These are phyloP conservation scores for Xenosphaeropsis pyriputrescens DNA, from an alignment of 2,329 filamentous ascomycete species.

Conservation along the genomic window DNA sequence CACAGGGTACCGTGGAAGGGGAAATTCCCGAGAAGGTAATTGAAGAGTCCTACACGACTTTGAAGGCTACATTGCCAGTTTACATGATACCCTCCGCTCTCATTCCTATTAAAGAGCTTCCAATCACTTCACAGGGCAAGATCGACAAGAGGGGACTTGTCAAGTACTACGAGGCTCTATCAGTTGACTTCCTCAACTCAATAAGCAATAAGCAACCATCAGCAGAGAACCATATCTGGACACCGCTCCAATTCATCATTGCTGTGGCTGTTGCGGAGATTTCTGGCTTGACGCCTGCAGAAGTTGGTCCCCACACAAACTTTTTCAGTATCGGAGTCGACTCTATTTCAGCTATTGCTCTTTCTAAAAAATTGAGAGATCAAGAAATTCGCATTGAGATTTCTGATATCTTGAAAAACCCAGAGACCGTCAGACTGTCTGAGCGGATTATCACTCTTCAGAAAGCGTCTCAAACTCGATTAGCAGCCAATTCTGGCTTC, in stretches of 20 bases:
- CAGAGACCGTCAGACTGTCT: constrained; percentile 49
- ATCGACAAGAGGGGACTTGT: constrained; percentile 44
- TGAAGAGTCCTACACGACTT: constrained; percentile 2
- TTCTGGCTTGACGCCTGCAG: constrained; percentile 26
- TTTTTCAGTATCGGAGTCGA: constrained; percentile 71
- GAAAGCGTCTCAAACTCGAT: not conserved
- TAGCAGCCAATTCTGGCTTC: constrained; percentile 4
- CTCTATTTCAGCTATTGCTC: constrained; percentile 64
- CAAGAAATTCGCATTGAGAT: constrained; percentile 40
- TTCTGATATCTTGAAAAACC: constrained; percentile 53
- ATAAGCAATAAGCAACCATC: constrained; percentile 9
- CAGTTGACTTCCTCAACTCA: constrained; percentile 25
- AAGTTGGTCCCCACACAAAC: constrained; percentile 50
- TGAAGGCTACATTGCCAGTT: constrained; percentile 42
- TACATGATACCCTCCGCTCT: constrained; percentile 74
- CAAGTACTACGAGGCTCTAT: constrained; percentile 29
- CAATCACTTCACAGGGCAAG: constrained; percentile 63
- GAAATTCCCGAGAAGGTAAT: constrained; percentile 1
- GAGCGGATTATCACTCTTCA: constrained; percentile 12
- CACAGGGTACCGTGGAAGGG: constrained; percentile 3
- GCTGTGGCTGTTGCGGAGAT: constrained; percentile 35
- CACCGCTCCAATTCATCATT: constrained; percentile 38
- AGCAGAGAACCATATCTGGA: constrained; percentile 25
- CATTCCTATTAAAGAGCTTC: constrained; percentile 54
- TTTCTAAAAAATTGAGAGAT: constrained; percentile 39